A percentile compares a stretch with the other conserved stretches of the same genome.
These are phyloP conservation scores for Tuber brumale DNA, from an alignment of 495 filamentous ascomycete genomes.

Conservation along the genomic window DNA sequence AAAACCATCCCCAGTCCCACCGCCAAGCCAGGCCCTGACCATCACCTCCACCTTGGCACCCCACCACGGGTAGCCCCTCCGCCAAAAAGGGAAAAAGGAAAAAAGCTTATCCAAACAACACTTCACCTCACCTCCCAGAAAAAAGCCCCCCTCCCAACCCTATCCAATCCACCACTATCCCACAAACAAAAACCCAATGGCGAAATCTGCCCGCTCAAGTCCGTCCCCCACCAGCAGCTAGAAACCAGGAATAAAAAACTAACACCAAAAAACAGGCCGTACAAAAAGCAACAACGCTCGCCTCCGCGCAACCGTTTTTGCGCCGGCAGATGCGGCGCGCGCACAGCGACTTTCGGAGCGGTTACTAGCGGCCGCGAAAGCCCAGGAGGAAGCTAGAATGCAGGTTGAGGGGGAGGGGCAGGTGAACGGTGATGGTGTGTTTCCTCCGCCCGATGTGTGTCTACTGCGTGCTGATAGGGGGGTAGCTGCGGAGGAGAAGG, in stretches of 20 bases:
- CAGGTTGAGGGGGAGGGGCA: not conserved
- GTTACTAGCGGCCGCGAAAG: constrained; percentile 5
- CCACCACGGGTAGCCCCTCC: not conserved
- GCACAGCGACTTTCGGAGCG: constrained; percentile 8
- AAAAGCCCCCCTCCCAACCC: too few species aligned
- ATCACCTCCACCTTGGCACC: not conserved
- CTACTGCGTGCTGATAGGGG: not conserved
- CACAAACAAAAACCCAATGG: not conserved
- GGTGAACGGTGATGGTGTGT: not conserved
- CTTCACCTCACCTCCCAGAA: not conserved
- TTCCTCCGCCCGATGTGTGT: not conserved
- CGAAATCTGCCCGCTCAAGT: not conserved
- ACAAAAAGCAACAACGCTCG: constrained; percentile 1
- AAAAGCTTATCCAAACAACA: constrained; percentile 2
- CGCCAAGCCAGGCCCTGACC: not conserved
- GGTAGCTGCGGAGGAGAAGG: not conserved
- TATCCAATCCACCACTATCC: not conserved
- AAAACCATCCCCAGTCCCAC: not conserved
- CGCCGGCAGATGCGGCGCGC: constrained; percentile 6
- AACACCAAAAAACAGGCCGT: not conserved
- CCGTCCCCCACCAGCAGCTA: not conserved
- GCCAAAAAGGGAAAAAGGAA: not conserved
- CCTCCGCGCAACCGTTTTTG: constrained; percentile 7
- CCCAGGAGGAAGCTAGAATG: not conserved
- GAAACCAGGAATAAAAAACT: not conserved